Conservation (phyloP, 2,329 filamentous ascomycete species). For the Fusarium succisae region DNA sequence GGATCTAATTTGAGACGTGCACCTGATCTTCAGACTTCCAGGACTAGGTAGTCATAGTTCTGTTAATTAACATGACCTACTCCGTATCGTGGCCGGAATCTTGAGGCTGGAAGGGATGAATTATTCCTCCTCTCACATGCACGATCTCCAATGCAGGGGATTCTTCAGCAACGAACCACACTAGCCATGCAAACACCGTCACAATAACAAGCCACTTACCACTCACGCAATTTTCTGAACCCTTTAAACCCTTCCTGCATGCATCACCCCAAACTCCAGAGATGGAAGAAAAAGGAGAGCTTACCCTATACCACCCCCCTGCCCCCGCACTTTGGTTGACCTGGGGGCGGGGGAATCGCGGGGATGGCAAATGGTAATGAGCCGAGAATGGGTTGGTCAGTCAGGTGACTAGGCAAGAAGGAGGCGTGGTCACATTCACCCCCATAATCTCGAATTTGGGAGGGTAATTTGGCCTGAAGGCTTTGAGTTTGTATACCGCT, state of each 20-base stretch:
- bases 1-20: too few relatives aligned
- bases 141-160: background rate
- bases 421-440: slow-evolving; percentile 23
- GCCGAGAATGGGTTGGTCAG: slow-evolving; percentile 26
- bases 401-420: slow-evolving; percentile 32
- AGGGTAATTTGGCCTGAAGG: background rate
- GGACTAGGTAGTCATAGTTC: too few relatives aligned
- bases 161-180: background rate
- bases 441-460: slow-evolving; percentile 35
- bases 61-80: background rate
- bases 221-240: background rate
- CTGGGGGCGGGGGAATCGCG: slow-evolving; percentile 29
- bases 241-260: background rate
- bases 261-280: background rate
- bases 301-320: slow-evolving; percentile 10
- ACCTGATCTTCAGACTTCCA: background rate
- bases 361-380: slow-evolving; percentile 19
- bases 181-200: background rate
- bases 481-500: slow-evolving; percentile 12
- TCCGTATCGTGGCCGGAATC: too few relatives aligned
- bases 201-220: background rate
- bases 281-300: background rate
- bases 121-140: background rate
- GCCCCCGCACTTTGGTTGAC: slow-evolving; percentile 28
- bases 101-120: background rate